Percentiles rank a stretch among this genome's conserved stretches.
These are phyloP conservation scores for Phyllosticta paracitricarpa DNA, from an alignment of 2,329 filamentous ascomycete species.

Conservation along the genomic window DNA sequence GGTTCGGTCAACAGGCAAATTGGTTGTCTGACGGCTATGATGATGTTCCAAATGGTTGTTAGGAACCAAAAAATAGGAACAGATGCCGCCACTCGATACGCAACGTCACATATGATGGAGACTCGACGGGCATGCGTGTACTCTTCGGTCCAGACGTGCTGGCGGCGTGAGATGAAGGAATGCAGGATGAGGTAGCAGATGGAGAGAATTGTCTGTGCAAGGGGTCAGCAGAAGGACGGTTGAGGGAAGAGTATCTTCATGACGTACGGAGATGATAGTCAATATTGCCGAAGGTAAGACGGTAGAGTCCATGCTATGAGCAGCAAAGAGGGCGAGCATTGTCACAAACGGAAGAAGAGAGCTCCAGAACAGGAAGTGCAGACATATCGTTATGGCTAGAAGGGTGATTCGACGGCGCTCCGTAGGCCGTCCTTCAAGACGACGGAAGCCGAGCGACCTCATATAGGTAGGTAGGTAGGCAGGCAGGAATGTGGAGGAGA, in stretches of 20 bases:
- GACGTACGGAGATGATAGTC: not conserved
- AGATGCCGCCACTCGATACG: conserved; percentile 22
- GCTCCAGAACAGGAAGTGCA: conserved; percentile 26
- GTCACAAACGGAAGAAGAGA: conserved; percentile 21
- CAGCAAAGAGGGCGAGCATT: conserved; percentile 21
- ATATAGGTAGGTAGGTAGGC: not conserved
- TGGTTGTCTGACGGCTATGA: conserved; percentile 27
- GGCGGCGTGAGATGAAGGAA: conserved; percentile 23
- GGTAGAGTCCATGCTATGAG: conserved; percentile 19
- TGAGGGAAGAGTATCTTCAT: not conserved
- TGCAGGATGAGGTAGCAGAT: conserved; percentile 26
- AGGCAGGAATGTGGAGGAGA: not conserved
- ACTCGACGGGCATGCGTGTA: not conserved
- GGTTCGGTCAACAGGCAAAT: conserved; percentile 19
- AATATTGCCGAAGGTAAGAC: conserved; percentile 21
- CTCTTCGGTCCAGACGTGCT: conserved; percentile 21
- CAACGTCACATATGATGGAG: conserved; percentile 20
- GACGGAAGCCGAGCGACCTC: not conserved
- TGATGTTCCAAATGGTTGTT: conserved; percentile 30
- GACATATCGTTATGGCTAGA: conserved; percentile 23
- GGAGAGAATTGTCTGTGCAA: conserved; percentile 22
- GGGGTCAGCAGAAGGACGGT: conserved; percentile 2
- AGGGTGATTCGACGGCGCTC: conserved; percentile 22
- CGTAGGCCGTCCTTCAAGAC: not conserved
- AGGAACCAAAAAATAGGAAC: conserved; percentile 28